These are phyloP conservation scores for Coemansia sp. DNA, from an alignment of 192 early-diverging fungal species.

Conservation along the genomic window DNA sequence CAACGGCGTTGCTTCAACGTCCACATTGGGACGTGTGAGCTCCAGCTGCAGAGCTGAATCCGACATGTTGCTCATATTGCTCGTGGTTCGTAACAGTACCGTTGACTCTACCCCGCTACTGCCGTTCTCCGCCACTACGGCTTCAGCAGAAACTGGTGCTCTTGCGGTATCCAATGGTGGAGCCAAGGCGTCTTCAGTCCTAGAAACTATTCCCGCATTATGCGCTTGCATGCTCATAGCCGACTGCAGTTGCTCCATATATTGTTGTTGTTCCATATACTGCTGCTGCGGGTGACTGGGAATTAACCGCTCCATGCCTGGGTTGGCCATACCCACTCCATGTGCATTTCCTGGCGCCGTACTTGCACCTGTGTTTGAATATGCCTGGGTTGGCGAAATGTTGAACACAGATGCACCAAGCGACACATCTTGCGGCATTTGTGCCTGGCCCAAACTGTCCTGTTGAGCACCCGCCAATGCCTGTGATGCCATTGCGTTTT, in stretches of 20 bases:
- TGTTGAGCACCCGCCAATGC: neutral
- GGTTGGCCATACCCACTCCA: neutral
- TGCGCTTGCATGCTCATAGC: conserved; percentile 3
- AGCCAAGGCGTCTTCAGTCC: neutral
- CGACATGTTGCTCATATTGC: neutral
- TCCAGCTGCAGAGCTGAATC: neutral
- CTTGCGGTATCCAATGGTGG: neutral
- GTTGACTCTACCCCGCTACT: conserved; percentile 34
- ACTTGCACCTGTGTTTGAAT: neutral
- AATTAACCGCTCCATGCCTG: neutral
- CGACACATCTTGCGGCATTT: neutral
- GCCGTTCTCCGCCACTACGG: conserved; percentile 8
- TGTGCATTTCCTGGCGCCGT: neutral
- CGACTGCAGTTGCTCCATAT: neutral
- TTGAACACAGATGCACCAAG: neutral
- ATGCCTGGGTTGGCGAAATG: neutral
- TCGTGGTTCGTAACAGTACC: conserved; percentile 5
- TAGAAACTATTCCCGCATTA: neutral
- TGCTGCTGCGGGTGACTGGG: conserved; percentile 1
- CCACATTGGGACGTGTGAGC: conserved; percentile 4
- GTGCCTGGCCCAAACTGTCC: neutral
- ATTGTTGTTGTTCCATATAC: neutral
- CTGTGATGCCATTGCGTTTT: neutral
- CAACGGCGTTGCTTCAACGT: conserved; percentile 10
- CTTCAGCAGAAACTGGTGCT: neutral